Evolutionary conservation across 352 stramenopile species (phyloP).

Genomic region (Phytophthora multivora): DNA sequence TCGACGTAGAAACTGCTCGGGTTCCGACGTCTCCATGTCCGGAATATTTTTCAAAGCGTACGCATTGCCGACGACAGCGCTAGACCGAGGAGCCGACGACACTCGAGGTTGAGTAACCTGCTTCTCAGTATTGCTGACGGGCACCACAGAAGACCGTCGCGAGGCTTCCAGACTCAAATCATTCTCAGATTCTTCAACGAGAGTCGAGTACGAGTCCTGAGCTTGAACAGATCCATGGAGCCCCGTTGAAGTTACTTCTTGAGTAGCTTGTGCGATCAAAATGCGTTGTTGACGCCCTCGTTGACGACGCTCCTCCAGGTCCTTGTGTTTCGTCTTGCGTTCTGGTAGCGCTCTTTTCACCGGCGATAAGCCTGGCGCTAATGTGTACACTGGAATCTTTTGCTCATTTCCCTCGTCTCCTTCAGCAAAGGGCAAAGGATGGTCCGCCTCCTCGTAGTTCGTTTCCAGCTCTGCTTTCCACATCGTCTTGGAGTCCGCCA

Average conservation of each 20-base stretch:
- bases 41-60: slow-evolving; percentile 26
- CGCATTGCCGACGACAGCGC: slow-evolving; percentile 31
- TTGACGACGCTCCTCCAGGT: slow-evolving; percentile 61
- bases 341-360: slow-evolving; percentile 48
- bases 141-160: slow-evolving; percentile 19
- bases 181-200: slow-evolving; percentile 25
- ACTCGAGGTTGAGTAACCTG: slow-evolving; percentile 7
- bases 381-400: slow-evolving; percentile 2
- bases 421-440: neutral
- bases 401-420: neutral
- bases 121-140: slow-evolving; percentile 8
- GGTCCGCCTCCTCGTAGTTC: slow-evolving; percentile 49
- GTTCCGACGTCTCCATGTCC: slow-evolving; percentile 25
- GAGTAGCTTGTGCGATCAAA: slow-evolving; percentile 21
- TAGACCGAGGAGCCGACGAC: slow-evolving; percentile 32
- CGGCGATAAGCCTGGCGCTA: slow-evolving; percentile 14
- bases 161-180: slow-evolving; percentile 4
- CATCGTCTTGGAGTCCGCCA: slow-evolving; percentile 48
- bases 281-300: slow-evolving; percentile 59
- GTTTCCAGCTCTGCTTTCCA: slow-evolving; percentile 59
- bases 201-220: slow-evolving; percentile 11
- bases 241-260: slow-evolving; percentile 15
- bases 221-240: slow-evolving; percentile 8
- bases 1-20: slow-evolving; percentile 64
- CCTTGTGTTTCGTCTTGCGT: slow-evolving; percentile 68